These are phyloP conservation scores for Taphrina sp. DNA, from an alignment of 1,139 yeast species.

Conservation along the genomic window DNA sequence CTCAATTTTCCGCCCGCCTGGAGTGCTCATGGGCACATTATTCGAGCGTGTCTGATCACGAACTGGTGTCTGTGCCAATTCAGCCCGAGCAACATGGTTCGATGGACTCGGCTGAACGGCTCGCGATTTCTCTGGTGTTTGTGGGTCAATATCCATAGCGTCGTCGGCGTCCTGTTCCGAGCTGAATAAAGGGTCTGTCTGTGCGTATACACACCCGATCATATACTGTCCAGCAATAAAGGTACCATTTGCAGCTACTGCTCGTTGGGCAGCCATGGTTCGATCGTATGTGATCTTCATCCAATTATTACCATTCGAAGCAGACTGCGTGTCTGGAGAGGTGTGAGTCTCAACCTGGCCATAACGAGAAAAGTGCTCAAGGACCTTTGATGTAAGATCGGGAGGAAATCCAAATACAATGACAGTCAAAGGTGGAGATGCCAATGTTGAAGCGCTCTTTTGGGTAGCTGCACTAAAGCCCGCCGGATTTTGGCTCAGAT, in stretches of 20 bases:
- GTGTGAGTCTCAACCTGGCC: slow-evolving; percentile 80
- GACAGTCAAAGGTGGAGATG: slow-evolving; percentile 51
- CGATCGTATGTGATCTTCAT: slow-evolving; percentile 78
- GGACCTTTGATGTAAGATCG: slow-evolving; percentile 61
- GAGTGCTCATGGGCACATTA: background rate
- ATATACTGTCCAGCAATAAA: slow-evolving; percentile 63
- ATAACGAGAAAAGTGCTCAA: slow-evolving; percentile 73
- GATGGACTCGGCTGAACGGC: background rate
- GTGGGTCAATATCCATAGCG: slow-evolving; percentile 31
- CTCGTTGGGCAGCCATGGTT: slow-evolving; percentile 73
- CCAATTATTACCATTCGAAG: slow-evolving; percentile 55
- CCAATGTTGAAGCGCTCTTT: background rate
- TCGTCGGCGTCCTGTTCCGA: slow-evolving; percentile 14
- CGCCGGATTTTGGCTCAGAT: background rate
- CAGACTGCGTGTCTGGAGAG: slow-evolving; percentile 41
- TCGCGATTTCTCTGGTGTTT: slow-evolving; percentile 18
- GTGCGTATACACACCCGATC: slow-evolving; percentile 63
- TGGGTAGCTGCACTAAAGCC: slow-evolving; percentile 1
- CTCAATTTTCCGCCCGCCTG: slow-evolving; percentile 25
- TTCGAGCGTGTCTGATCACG: background rate
- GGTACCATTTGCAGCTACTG: slow-evolving; percentile 76
- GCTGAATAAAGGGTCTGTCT: slow-evolving; percentile 20
- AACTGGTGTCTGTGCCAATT: background rate
- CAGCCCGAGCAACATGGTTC: background rate
- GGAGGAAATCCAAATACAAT: slow-evolving; percentile 89